These are phyloP conservation scores for Hypoxylon sp. DNA, from an alignment of 2,329 filamentous ascomycete species.

Conservation along the genomic window DNA sequence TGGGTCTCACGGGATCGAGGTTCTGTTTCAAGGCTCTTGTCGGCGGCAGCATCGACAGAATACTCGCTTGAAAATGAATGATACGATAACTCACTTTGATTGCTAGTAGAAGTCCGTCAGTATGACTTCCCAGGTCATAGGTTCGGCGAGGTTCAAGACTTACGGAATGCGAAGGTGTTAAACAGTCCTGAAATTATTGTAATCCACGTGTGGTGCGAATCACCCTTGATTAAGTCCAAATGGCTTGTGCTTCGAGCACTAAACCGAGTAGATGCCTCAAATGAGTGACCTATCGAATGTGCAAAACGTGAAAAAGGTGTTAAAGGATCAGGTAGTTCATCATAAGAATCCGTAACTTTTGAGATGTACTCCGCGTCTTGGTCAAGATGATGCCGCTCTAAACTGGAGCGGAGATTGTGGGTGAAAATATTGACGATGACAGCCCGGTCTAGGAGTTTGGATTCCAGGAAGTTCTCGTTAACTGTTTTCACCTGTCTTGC, in stretches of 20 bases:
- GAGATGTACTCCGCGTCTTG: not conserved
- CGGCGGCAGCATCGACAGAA: conserved; percentile 25
- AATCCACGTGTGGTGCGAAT: not conserved
- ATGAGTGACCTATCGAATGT: not conserved
- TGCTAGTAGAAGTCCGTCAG: not conserved
- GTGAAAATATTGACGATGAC: conserved; percentile 20
- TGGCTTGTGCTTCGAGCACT: not conserved
- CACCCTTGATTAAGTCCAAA: conserved; percentile 1
- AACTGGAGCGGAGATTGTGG: not conserved
- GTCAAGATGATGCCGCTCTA: not conserved
- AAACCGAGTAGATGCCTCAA: not conserved
- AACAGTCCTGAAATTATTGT: not conserved
- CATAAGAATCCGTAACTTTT: not conserved
- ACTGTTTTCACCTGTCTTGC: conserved; percentile 11
- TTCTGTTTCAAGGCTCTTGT: conserved; percentile 3
- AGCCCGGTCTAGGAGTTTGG: conserved; percentile 23
- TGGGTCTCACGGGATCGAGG: conserved; percentile 4
- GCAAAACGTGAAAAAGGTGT: not conserved
- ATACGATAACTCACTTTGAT: conserved; percentile 10
- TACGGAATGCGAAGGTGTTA: not conserved
- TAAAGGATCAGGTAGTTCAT: not conserved
- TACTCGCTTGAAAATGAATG: conserved; percentile 8
- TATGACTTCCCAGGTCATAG: too few species aligned
- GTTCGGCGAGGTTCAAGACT: not conserved
- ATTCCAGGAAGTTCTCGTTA: conserved; percentile 10